Evolutionary conservation across 1,284 basidiomycete species (phyloP).

Genomic region (Xerocomus nothofagi): DNA sequence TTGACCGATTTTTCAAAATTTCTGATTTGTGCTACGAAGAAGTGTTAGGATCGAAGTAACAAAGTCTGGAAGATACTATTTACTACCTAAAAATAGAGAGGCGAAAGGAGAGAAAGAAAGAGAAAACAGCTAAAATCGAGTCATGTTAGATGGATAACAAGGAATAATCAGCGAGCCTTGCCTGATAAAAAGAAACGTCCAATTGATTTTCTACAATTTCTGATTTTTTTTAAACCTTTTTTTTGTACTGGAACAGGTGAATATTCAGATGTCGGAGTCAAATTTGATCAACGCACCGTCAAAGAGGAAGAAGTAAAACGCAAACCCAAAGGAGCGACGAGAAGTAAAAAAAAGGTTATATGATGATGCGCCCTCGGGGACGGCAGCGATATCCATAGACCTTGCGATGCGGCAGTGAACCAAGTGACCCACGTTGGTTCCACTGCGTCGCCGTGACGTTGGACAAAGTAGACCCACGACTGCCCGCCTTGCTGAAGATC

Average conservation of each 20-base stretch:
- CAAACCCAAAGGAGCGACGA: constrained; percentile 3
- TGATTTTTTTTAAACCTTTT: not conserved
- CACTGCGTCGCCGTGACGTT: not conserved
- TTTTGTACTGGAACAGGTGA: not conserved
- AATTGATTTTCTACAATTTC: not conserved
- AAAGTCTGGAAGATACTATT: too few species aligned
- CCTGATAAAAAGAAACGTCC: not conserved
- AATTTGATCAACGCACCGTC: not conserved
- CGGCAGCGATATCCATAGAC: not conserved
- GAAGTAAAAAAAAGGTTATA: constrained; percentile 8
- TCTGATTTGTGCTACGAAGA: too few species aligned
- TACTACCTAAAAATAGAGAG: too few species aligned
- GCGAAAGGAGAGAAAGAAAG: not conserved
- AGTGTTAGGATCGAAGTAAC: too few species aligned
- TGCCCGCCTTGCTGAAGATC: not conserved
- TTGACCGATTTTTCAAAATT: not conserved
- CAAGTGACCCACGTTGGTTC: not conserved
- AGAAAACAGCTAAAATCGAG: not conserved
- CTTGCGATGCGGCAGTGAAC: not conserved
- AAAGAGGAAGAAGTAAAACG: not conserved
- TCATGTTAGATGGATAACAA: not conserved
- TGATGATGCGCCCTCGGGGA: not conserved
- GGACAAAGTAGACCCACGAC: not conserved
- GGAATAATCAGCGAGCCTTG: not conserved
- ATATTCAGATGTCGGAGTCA: not conserved